These are phyloP conservation scores for Zancudomyces culisetae DNA, from an alignment of 371 early-diverging fungal genomes.

Conservation along the genomic window DNA sequence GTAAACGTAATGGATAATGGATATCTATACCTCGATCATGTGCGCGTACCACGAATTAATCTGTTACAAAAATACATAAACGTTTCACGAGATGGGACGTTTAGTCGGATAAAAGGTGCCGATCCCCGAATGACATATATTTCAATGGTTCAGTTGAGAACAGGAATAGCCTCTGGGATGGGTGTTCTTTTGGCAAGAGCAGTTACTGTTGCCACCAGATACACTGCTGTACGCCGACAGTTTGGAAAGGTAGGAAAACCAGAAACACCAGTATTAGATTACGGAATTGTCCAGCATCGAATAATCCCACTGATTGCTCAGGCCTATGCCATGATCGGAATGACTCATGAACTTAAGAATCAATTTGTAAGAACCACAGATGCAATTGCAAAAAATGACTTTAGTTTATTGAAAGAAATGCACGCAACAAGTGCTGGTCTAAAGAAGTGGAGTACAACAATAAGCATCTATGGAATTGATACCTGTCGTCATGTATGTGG, in stretches of 20 bases:
- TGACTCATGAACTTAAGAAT: constrained; percentile 37
- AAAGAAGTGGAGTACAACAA: constrained; percentile 56
- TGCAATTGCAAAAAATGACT: constrained; percentile 26
- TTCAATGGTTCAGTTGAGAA: constrained; percentile 53
- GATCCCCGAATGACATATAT: constrained; percentile 47
- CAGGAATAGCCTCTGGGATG: constrained; percentile 35
- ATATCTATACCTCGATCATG: constrained; percentile 52
- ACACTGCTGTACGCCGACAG: constrained; percentile 45
- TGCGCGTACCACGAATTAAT: constrained; percentile 54
- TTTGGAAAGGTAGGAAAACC: constrained; percentile 23
- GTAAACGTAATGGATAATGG: constrained; percentile 70
- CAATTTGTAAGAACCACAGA: constrained; percentile 36
- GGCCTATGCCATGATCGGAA: constrained; percentile 49
- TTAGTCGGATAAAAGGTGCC: constrained; percentile 39
- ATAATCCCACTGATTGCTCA: constrained; percentile 47
- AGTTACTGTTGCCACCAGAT: constrained; percentile 45
- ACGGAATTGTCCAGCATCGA: constrained; percentile 55
- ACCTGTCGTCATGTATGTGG: constrained; percentile 55
- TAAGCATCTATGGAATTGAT: constrained; percentile 63
- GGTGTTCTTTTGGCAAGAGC: constrained; percentile 30
- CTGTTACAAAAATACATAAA: constrained; percentile 63
- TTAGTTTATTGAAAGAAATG: constrained; percentile 43
- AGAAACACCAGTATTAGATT: constrained; percentile 56
- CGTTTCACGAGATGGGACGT: constrained; percentile 45
- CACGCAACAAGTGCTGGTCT: constrained; percentile 70